Conservation (phyloP, 2,329 filamentous ascomycete species). For the Ascocoryne sarcoides region DNA sequence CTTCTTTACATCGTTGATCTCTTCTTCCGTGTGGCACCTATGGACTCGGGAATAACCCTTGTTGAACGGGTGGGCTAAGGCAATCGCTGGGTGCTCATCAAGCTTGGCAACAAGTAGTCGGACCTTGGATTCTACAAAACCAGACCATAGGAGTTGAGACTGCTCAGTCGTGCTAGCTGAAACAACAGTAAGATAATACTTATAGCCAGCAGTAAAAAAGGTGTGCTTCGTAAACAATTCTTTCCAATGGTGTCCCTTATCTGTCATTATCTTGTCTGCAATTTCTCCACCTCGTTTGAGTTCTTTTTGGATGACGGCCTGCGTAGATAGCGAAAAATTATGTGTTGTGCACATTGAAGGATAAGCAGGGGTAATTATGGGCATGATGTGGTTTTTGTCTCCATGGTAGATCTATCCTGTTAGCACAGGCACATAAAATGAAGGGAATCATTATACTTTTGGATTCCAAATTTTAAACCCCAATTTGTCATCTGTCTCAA, state of each 20-base stretch:
- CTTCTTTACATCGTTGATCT: slow-evolving; percentile 52
- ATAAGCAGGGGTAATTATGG: slow-evolving; percentile 94
- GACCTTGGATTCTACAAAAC: slow-evolving; percentile 88
- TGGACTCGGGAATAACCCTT: slow-evolving; percentile 86
- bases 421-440: slow-evolving; percentile 10
- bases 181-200: slow-evolving; percentile 88
- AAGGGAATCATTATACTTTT: slow-evolving; percentile 43
- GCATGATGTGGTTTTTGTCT: slow-evolving; percentile 87
- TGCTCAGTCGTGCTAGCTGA: slow-evolving; percentile 77
- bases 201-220: slow-evolving; percentile 89
- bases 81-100: slow-evolving; percentile 71
- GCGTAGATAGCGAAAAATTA: slow-evolving; percentile 82
- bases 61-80: slow-evolving; percentile 81
- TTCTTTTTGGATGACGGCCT: slow-evolving; percentile 74
- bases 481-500: slow-evolving; percentile 66
- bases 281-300: slow-evolving; percentile 70
- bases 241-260: slow-evolving; percentile 72
- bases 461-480: slow-evolving; percentile 92
- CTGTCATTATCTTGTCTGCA: slow-evolving; percentile 68
- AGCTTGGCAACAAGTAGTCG: slow-evolving; percentile 75
- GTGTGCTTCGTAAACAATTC: slow-evolving; percentile 83
- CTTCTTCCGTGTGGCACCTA: slow-evolving; percentile 51
- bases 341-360: slow-evolving; percentile 97
- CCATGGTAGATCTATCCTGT: slow-evolving; percentile 58
- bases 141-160: slow-evolving; percentile 78